These are phyloP conservation scores for Vaccinium darrowii DNA, from an alignment of 148 eudicot species.

Conservation along the genomic window DNA sequence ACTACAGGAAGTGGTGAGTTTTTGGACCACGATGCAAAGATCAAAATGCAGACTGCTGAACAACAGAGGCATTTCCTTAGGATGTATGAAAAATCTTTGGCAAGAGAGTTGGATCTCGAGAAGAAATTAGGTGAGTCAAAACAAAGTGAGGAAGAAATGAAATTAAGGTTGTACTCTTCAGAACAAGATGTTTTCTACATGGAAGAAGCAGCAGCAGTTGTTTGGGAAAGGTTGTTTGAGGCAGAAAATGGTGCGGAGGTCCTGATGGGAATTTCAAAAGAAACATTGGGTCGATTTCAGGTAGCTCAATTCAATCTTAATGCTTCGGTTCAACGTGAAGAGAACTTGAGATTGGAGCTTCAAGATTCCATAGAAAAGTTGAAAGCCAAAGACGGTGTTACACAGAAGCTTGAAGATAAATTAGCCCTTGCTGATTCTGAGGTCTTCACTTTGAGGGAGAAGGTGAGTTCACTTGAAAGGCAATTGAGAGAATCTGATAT, in stretches of 20 bases:
- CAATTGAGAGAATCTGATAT: conserved; percentile 54
- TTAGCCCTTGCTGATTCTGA: conserved; percentile 25
- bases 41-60: conserved; percentile 77
- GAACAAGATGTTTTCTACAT: conserved; percentile 44
- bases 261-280: conserved; percentile 59
- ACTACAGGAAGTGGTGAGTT: conserved; percentile 33
- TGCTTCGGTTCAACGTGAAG: conserved; percentile 53
- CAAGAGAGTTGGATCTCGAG: conserved; percentile 82
- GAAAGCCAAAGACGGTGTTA: conserved; percentile 33
- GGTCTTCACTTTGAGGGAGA: conserved; percentile 37
- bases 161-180: conserved; percentile 44
- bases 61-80: conserved; percentile 71
- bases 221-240: conserved; percentile 63
- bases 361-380: conserved; percentile 39
- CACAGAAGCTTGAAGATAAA: conserved; percentile 29
- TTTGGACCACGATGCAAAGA: conserved; percentile 36
- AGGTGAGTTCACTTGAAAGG: conserved; percentile 49
- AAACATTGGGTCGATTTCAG: conserved; percentile 55
- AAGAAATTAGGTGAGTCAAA: conserved; percentile 57
- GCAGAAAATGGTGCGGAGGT: conserved; percentile 74
- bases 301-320: conserved; percentile 44
- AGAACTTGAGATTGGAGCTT: conserved; percentile 42
- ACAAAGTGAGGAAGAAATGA: conserved; percentile 56
- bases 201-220: conserved; percentile 53
- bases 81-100: conserved; percentile 88